Base-by-base conservation (phyloP, 805 yeast species). In the Metschnikowia matae region DNA sequence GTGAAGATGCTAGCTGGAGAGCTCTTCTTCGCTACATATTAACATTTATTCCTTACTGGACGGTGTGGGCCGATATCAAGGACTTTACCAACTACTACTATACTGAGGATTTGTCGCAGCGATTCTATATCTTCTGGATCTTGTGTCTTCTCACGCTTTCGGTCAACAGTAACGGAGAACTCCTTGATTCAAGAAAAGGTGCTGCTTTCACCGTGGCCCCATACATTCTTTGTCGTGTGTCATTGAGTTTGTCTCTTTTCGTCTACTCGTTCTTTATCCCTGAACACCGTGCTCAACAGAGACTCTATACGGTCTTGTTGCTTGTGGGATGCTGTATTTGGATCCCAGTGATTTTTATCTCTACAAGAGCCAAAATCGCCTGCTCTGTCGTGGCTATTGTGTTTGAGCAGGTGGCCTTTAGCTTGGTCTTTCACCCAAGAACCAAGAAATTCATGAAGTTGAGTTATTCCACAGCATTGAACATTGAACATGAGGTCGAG, bases 401-500 rank as follows among this genome's bases (percentile, higher is more conserved):
- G 13, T 41, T 79, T 11, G 87, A 83, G 54, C 71, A 73, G 10
- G 3, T 60, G 0, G 52, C 58, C 14, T 79, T 68, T 55, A 40
- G 60, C n/a, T 6, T 71, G 1, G 58, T 71, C 32, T 78, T 71
- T 54, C 82, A 77, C 53, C 85, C 86, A 3, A 54, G 61, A 60
- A 64, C 71, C 50, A 80, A 80, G 57, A 69, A 60, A 33, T n/a
- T 62, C 17, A 49, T 82, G 53, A 64, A 69, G 10, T 60, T 78
- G 47, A 71, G 69, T 13, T 74, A 71, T 49, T 74, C 84, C 10
- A 81, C 88, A 0, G 87, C 87, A 1, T 61, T 82, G 52, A 82
- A 81, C 59, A 80, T 84, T 49, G 87, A 82, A 55, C 87, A 83
- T 59, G 86, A 82, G 59, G 84, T 81, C 26, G 88, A 84, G 58